These are phyloP conservation scores for Chytriomyces sp. DNA, from an alignment of 192 early-diverging fungal genomes.

Conservation along the genomic window DNA sequence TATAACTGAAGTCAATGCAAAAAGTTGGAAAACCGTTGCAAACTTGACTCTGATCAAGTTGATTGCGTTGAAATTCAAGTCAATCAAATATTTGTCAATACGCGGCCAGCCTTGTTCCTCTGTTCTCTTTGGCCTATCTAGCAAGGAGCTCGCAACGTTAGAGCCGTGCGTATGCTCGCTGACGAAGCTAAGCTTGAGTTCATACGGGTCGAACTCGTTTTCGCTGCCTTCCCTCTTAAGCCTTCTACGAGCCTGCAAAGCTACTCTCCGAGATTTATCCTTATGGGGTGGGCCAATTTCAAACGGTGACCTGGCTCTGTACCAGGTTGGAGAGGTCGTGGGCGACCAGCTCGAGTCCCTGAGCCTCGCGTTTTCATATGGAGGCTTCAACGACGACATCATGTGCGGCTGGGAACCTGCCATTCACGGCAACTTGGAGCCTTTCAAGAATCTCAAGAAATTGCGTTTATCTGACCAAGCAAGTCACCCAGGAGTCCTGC, in stretches of 20 bases:
- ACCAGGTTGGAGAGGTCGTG: not conserved
- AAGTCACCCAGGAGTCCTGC: not conserved
- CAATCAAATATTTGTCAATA: not conserved
- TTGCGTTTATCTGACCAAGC: not conserved
- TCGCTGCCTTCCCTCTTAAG: not conserved
- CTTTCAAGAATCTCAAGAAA: not conserved
- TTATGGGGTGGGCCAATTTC: constrained; percentile 4
- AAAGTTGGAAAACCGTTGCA: not conserved
- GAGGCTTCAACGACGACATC: not conserved
- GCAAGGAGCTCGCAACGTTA: not conserved
- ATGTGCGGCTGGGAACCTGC: not conserved
- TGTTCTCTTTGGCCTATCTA: not conserved
- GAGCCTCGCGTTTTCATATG: not conserved
- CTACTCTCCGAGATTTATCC: not conserved
- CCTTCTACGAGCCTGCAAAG: not conserved
- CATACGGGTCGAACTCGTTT: constrained; percentile 6
- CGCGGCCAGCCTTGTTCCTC: not conserved
- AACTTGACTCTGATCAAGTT: not conserved
- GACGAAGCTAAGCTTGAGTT: not conserved
- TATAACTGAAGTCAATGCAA: not conserved
- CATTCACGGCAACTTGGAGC: not conserved
- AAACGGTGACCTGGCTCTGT: not conserved
- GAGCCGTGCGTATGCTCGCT: not conserved
- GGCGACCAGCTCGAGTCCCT: not conserved
- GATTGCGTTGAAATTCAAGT: constrained; percentile 4